Evolutionary conservation across 1,284 basidiomycete genomes (phyloP).

Genomic region (Coriolopsis trogii): DNA sequence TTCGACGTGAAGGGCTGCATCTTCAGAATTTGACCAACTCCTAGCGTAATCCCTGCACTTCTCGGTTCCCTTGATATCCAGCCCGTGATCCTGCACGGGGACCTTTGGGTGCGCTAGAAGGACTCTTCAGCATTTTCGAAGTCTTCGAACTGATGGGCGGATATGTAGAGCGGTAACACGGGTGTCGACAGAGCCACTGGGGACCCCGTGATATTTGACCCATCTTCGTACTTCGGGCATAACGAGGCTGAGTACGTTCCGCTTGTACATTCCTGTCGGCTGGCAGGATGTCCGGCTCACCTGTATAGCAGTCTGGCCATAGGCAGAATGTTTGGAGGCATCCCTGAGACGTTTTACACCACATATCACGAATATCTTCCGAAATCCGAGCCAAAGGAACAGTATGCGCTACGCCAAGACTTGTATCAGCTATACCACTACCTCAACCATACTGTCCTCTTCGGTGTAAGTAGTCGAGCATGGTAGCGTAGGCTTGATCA

Average conservation of each 20-base stretch:
- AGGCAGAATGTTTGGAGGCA: conserved; percentile 84
- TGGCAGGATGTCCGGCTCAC: not conserved
- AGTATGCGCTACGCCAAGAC: conserved; percentile 72
- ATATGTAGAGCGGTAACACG: conserved; percentile 67
- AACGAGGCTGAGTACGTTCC: conserved; percentile 80
- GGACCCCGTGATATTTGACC: conserved; percentile 80
- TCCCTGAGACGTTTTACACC: conserved; percentile 69
- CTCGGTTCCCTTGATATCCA: conserved; percentile 62
- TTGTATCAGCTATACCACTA: conserved; percentile 90
- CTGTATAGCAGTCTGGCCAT: conserved; percentile 68
- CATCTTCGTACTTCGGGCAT: conserved; percentile 83
- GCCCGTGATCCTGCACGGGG: conserved; percentile 84
- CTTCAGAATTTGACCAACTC: not conserved
- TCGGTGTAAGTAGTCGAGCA: conserved; percentile 49
- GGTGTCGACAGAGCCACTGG: conserved; percentile 59
- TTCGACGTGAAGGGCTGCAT: not conserved
- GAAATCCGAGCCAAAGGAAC: conserved; percentile 65
- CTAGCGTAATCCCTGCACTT: conserved; percentile 77
- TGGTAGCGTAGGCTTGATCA: not conserved
- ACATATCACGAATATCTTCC: conserved; percentile 75
- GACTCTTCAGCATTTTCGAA: too few relatives aligned
- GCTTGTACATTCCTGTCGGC: not conserved
- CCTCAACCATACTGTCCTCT: conserved; percentile 79
- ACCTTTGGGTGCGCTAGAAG: conserved; percentile 73
- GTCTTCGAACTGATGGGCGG: not conserved